These are phyloP conservation scores for Aureobasidium pullulans DNA, from an alignment of 2,329 filamentous ascomycete species.

Conservation along the genomic window DNA sequence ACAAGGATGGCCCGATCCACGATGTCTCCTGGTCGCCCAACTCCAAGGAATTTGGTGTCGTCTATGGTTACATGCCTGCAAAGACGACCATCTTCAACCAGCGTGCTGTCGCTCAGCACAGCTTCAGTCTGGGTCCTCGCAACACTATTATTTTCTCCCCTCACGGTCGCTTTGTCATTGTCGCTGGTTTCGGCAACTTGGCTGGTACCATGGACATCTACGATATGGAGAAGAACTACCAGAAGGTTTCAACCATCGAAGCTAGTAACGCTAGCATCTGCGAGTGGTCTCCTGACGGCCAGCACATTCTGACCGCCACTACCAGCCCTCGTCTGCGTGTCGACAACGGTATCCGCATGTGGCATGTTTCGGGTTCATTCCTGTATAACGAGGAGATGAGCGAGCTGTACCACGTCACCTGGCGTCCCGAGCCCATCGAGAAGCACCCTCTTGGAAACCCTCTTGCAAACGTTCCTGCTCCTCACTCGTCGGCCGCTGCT, in stretches of 20 bases:
- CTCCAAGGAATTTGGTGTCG: slow-evolving; percentile 93
- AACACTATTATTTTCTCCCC: slow-evolving; percentile 96
- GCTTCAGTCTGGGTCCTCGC: slow-evolving; percentile 76
- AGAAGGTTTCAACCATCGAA: slow-evolving; percentile 88
- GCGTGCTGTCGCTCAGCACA: slow-evolving; percentile 73
- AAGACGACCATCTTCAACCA: slow-evolving; percentile 98
- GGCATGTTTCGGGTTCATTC: slow-evolving; percentile 79
- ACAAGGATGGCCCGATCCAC: slow-evolving; percentile 97
- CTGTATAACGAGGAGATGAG: slow-evolving; percentile 96
- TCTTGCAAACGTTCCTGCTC: slow-evolving; percentile 63
- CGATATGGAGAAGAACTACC: slow-evolving; percentile 88
- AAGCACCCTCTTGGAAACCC: slow-evolving; percentile 61
- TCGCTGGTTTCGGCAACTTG: slow-evolving; percentile 95
- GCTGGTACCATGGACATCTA: slow-evolving; percentile 97
- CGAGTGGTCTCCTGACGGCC: slow-evolving; percentile 94
- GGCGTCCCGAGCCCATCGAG: slow-evolving; percentile 67
- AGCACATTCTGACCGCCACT: slow-evolving; percentile 93
- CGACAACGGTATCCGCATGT: slow-evolving; percentile 92
- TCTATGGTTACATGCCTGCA: slow-evolving; percentile 98
- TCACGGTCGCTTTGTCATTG: slow-evolving; percentile 82
- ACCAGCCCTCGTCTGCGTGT: slow-evolving; percentile 91
- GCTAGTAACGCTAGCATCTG: slow-evolving; percentile 93
- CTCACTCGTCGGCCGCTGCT: slow-evolving; percentile 73
- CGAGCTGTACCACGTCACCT: slow-evolving; percentile 81
- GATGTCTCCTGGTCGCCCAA: slow-evolving; percentile 98